Evolutionary conservation across 1,284 basidiomycete genomes (phyloP).

Genomic region (Ceratobasidium sp.): DNA sequence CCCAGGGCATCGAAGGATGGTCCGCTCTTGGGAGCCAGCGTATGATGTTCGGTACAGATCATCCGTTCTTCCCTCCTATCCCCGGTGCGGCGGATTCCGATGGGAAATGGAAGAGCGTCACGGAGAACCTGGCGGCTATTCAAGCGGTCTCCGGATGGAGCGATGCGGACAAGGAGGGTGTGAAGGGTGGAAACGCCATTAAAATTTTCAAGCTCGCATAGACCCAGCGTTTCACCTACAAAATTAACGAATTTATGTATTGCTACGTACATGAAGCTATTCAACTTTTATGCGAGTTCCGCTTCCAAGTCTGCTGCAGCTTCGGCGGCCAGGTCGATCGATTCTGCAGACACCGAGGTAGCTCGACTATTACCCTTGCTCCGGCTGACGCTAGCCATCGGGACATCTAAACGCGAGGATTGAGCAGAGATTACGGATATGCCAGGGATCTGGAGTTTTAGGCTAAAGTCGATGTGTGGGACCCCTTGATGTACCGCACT

Average conservation of each 20-base stretch:
- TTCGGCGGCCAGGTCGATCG: constrained; percentile 30
- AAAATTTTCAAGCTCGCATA: constrained; percentile 59
- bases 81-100: constrained; percentile 55
- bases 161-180: constrained; percentile 64
- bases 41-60: constrained; percentile 86
- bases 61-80: constrained; percentile 88
- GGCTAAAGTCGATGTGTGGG: constrained; percentile 90
- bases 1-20: constrained; percentile 28
- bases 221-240: not conserved
- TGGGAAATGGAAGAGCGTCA: constrained; percentile 77
- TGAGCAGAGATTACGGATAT: not conserved
- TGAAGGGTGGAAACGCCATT: constrained; percentile 73
- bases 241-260: not conserved
- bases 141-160: constrained; percentile 67
- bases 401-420: constrained; percentile 10
- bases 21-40: constrained; percentile 56
- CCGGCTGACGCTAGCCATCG: not conserved
- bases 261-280: not conserved
- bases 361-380: constrained; percentile 28
- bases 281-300: constrained; percentile 40
- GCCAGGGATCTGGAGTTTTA: constrained; percentile 78
- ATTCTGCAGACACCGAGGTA: constrained; percentile 30
- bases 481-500: constrained; percentile 92
- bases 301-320: constrained; percentile 32
- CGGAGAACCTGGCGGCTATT: constrained; percentile 82